These are phyloP conservation scores for Marchantia paleacea DNA, from an alignment of 225 moss, liverwort and hornwort genomes.

Conservation along the genomic window DNA sequence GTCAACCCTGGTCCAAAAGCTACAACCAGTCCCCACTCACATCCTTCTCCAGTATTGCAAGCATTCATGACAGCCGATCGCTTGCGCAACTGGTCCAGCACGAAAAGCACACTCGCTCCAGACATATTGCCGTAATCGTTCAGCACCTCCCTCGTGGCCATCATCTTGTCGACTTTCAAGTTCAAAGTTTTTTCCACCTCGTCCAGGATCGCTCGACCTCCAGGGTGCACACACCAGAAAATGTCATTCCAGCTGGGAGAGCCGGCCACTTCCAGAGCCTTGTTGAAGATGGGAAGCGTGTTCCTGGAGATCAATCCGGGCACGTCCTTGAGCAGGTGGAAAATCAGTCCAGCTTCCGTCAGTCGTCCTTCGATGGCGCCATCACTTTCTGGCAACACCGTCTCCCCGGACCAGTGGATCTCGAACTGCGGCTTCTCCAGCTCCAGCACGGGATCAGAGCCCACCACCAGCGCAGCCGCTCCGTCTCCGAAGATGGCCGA, in stretches of 20 bases:
- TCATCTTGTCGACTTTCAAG: constrained; percentile 17
- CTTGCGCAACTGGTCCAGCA: constrained; percentile 20
- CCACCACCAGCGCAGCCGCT: constrained; percentile 22
- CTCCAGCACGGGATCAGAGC: constrained; percentile 28
- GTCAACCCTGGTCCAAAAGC: constrained; percentile 25
- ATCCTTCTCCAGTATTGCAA: constrained; percentile 19
- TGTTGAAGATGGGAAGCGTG: constrained; percentile 26
- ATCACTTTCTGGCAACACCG: constrained; percentile 31
- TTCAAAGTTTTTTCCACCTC: constrained; percentile 17
- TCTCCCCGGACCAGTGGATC: constrained; percentile 34
- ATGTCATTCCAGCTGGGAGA: constrained; percentile 24
- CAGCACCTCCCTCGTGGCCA: constrained; percentile 20
- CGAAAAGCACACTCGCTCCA: constrained; percentile 26
- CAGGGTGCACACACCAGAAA: constrained; percentile 31
- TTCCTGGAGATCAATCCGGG: constrained; percentile 28
- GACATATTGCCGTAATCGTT: constrained; percentile 25
- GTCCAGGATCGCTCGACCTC: constrained; percentile 22
- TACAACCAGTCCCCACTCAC: constrained; percentile 24
- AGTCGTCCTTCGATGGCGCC: constrained; percentile 35
- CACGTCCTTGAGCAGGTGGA: constrained; percentile 29
- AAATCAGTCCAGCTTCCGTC: constrained; percentile 33
- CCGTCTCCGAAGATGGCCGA: constrained; percentile 33
- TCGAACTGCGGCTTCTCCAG: constrained; percentile 32
- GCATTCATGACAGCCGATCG: background rate
- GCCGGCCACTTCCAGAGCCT: constrained; percentile 10